These are phyloP conservation scores for Gossypium schwendimanii DNA, from an alignment of 441 rosid genomes.

Conservation along the genomic window DNA sequence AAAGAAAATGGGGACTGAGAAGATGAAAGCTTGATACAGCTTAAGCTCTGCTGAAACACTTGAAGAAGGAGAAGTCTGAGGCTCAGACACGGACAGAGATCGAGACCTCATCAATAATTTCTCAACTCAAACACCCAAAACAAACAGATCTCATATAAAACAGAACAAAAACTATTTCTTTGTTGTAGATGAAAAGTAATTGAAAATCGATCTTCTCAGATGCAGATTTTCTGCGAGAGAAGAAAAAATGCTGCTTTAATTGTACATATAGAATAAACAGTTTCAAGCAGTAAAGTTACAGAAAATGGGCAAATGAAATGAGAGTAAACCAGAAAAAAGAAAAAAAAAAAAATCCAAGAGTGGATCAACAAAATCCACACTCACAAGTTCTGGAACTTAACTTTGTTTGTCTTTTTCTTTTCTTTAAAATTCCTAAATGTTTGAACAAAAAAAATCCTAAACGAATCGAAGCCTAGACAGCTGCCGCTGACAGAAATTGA, in stretches of 20 bases:
- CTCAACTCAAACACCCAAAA: not conserved
- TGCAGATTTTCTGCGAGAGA: not conserved
- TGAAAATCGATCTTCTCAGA: not conserved
- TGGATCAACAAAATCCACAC: not conserved
- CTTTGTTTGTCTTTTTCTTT: not conserved
- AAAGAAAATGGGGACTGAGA: conserved; percentile 72
- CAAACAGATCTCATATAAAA: not conserved
- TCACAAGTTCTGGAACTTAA: not conserved
- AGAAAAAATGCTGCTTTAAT: not conserved
- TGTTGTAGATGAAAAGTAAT: not conserved
- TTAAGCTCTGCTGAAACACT: conserved; percentile 48
- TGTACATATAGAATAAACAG: not conserved
- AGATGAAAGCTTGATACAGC: conserved; percentile 68
- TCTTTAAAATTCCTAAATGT: no score
- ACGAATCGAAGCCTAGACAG: no score
- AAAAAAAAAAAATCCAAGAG: not conserved
- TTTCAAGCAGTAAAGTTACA: not conserved
- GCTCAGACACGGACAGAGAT: not conserved
- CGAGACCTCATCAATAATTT: conserved; percentile 32
- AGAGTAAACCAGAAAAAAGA: not conserved
- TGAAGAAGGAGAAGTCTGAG: conserved; percentile 17
- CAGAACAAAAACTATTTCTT: not conserved
- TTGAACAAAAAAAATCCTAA: no score
- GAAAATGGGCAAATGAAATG: not conserved
- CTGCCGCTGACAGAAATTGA: no score